phyloP scores from a whole-genome alignment of 805 yeast genomes.

The Blastobotrys americana region DNA sequence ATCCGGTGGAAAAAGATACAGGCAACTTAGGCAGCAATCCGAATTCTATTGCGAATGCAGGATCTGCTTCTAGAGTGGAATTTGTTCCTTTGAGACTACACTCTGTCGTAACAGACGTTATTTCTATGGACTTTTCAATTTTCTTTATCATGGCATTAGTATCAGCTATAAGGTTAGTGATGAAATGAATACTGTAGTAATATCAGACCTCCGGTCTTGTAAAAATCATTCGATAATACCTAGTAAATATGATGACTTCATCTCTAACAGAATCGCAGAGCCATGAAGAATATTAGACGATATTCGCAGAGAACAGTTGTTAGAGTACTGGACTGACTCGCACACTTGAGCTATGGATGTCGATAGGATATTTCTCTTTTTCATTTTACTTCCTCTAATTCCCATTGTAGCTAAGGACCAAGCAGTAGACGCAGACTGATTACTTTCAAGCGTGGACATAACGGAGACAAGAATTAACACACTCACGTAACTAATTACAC shows the following conservation, averaged over 20 bases:
- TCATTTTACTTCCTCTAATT: background rate
- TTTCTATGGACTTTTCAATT: background rate
- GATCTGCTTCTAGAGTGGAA: background rate
- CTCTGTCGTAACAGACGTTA: background rate
- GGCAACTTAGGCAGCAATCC: background rate
- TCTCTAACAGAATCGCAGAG: background rate
- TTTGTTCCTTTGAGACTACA: background rate
- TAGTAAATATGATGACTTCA: background rate
- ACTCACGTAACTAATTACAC: too few species aligned
- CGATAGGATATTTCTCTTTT: background rate
- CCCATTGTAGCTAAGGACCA: background rate
- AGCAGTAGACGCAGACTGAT: background rate
- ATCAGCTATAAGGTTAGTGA: too few species aligned
- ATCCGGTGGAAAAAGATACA: background rate
- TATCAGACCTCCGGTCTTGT: too few species aligned
- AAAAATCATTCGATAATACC: too few species aligned
- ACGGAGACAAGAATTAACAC: too few species aligned
- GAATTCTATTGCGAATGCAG: background rate
- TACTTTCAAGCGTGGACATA: background rate
- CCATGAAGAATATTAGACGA: background rate
- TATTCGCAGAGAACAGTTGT: background rate
- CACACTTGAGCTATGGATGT: background rate
- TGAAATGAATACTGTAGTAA: too few species aligned
- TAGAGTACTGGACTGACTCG: background rate
- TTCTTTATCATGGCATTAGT: background rate